phyloP scores from a whole-genome alignment of 306 rosid species.

The Dryas alaskensis region DNA sequence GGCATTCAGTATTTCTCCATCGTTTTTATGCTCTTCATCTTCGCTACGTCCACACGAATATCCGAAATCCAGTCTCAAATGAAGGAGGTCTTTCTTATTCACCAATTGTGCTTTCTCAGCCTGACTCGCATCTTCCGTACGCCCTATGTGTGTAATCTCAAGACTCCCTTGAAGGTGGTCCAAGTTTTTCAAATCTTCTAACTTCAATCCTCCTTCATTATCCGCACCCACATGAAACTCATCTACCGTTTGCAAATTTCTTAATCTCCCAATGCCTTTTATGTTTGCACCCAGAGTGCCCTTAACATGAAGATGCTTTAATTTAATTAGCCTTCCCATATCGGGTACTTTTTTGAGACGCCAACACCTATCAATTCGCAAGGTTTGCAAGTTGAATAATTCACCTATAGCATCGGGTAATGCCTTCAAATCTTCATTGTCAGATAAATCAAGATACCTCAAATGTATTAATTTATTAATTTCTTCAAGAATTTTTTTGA shows the following conservation, averaged over 20 bases:
- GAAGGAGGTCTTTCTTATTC: neutral
- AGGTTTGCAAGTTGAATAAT: constrained; percentile 14
- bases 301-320: constrained; percentile 4
- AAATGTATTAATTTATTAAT: constrained; percentile 10
- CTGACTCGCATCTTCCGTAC: too few species aligned
- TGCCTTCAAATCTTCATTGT: neutral
- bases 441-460: constrained; percentile 17
- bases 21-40: neutral
- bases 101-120: neutral
- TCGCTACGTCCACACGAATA: too few species aligned
- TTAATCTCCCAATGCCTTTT: too few species aligned
- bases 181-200: too few species aligned
- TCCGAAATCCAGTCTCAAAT: neutral
- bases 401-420: constrained; percentile 15
- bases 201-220: too few species aligned
- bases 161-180: too few species aligned
- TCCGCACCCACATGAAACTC: too few species aligned
- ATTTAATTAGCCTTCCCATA: constrained; percentile 13
- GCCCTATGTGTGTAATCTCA: too few species aligned
- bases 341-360: constrained; percentile 12
- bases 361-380: neutral
- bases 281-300: too few species aligned
- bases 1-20: constrained; percentile 5
- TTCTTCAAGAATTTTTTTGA: neutral
- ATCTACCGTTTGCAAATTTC: too few species aligned